These are phyloP conservation scores for Dillenia suffruticosa DNA, from an alignment of 164 flowering plant genomes.

Conservation along the genomic window DNA sequence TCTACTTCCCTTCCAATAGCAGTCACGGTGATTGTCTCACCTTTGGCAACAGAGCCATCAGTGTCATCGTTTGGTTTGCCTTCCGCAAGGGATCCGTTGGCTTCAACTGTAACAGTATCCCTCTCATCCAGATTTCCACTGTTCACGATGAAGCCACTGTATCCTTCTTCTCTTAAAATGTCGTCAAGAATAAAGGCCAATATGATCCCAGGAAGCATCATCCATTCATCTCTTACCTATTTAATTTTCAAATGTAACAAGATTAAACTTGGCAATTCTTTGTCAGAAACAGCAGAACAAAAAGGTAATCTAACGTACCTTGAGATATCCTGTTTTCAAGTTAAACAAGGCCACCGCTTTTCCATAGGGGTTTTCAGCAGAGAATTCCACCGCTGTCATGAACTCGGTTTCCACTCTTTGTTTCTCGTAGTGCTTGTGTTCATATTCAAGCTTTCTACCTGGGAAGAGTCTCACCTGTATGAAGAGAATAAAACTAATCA, in stretches of 20 bases:
- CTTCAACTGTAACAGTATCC: slow-evolving; percentile 10
- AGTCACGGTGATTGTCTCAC: not conserved
- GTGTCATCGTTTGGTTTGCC: not conserved
- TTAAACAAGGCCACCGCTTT: slow-evolving; percentile 70
- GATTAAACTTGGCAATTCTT: too few species aligned
- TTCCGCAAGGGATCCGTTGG: slow-evolving; percentile 8
- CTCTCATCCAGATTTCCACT: slow-evolving; percentile 16
- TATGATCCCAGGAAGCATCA: slow-evolving; percentile 49
- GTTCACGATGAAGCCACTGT: slow-evolving; percentile 15
- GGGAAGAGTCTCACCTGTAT: slow-evolving; percentile 60
- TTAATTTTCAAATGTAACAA: not conserved
- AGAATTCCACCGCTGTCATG: slow-evolving; percentile 70
- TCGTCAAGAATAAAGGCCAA: slow-evolving; percentile 53
- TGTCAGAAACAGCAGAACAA: not conserved
- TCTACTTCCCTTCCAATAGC: slow-evolving; percentile 12
- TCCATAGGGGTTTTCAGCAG: slow-evolving; percentile 76
- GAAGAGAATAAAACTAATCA: not conserved
- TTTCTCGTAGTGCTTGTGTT: slow-evolving; percentile 38
- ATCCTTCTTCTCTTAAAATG: slow-evolving; percentile 50
- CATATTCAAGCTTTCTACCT: slow-evolving; percentile 80
- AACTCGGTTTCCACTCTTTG: slow-evolving; percentile 48
- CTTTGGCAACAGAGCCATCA: not conserved
- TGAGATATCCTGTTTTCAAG: slow-evolving; percentile 56
- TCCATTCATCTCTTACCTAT: slow-evolving; percentile 72
- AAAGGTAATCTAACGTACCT: slow-evolving; percentile 30